These are phyloP conservation scores for Alternaria rosae DNA, from an alignment of 2,329 filamentous ascomycete species.

Conservation along the genomic window DNA sequence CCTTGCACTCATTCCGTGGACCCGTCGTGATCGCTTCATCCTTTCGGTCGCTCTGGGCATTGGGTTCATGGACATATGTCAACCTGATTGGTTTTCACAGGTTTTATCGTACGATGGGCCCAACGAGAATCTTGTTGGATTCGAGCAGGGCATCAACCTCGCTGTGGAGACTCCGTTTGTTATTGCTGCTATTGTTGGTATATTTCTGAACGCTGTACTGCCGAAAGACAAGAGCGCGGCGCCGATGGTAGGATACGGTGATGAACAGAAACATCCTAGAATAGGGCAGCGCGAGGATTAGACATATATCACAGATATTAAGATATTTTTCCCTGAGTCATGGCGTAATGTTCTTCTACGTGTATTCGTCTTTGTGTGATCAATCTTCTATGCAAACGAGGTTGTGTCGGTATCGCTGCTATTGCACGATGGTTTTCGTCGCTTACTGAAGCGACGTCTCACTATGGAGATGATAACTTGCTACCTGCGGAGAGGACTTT, in stretches of 20 bases:
- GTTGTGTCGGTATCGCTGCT: neutral
- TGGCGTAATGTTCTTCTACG: neutral
- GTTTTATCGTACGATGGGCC: constrained; percentile 49
- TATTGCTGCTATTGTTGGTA: constrained; percentile 47
- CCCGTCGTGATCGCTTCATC: constrained; percentile 38
- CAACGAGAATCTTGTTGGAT: constrained; percentile 50
- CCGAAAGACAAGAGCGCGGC: constrained; percentile 38
- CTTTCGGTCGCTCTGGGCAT: constrained; percentile 34
- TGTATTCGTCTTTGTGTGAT: neutral
- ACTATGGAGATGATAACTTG: no score
- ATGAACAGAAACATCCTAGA: constrained; percentile 19
- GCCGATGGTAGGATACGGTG: constrained; percentile 5
- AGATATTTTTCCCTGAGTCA: neutral
- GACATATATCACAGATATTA: neutral
- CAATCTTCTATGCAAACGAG: neutral
- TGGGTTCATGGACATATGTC: constrained; percentile 50
- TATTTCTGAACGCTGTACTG: constrained; percentile 54
- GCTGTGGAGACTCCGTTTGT: constrained; percentile 54
- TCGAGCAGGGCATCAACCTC: constrained; percentile 52
- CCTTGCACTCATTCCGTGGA: constrained; percentile 37
- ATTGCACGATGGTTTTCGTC: neutral
- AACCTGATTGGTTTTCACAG: constrained; percentile 50
- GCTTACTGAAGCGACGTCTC: neutral
- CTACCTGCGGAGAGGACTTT: neutral
- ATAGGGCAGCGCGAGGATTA: constrained; percentile 10